phyloP scores from a whole-genome alignment of 2,329 filamentous ascomycete species.

The Gaeumannomyces tritici region DNA sequence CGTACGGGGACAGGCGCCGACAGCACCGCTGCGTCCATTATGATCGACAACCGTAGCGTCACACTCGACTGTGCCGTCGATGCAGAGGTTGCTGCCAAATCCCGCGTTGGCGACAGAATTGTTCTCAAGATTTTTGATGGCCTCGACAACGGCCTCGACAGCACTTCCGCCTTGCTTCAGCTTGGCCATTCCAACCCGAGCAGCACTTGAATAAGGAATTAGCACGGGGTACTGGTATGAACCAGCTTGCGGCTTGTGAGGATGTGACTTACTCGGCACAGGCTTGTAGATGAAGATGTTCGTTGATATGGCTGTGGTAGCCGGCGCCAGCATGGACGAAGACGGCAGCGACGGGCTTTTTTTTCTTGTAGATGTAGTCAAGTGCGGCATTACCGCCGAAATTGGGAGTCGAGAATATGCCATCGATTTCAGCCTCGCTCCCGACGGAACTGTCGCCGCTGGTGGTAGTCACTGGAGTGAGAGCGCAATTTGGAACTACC shows the following conservation, averaged over 20 bases:
- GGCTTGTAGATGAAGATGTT: conserved; percentile 71
- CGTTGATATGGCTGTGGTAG: conserved; percentile 83
- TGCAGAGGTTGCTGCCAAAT: conserved; percentile 87
- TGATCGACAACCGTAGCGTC: conserved; percentile 93
- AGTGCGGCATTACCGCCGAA: conserved; percentile 3
- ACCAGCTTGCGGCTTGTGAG: too few relatives aligned
- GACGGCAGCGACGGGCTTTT: conserved; percentile 46
- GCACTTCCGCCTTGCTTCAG: conserved; percentile 71
- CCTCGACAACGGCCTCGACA: conserved; percentile 81
- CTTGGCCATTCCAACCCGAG: conserved; percentile 74
- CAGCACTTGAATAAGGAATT: conserved; percentile 49
- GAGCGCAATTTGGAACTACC: neutral
- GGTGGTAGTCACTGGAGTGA: neutral
- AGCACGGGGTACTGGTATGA: neutral
- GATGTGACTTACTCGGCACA: conserved; percentile 69
- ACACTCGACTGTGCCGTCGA: conserved; percentile 86
- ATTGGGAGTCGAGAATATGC: neutral
- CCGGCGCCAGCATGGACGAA: conserved; percentile 95
- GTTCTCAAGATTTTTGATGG: conserved; percentile 82
- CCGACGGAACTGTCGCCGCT: neutral
- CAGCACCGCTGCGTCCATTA: conserved; percentile 81
- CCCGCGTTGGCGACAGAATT: conserved; percentile 94
- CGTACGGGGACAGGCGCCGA: conserved; percentile 78
- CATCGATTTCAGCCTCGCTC: neutral
- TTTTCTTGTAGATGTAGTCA: conserved; percentile 1